phyloP scores from a whole-genome alignment of 2,329 filamentous ascomycete species.

The Epichloe sibirici region DNA sequence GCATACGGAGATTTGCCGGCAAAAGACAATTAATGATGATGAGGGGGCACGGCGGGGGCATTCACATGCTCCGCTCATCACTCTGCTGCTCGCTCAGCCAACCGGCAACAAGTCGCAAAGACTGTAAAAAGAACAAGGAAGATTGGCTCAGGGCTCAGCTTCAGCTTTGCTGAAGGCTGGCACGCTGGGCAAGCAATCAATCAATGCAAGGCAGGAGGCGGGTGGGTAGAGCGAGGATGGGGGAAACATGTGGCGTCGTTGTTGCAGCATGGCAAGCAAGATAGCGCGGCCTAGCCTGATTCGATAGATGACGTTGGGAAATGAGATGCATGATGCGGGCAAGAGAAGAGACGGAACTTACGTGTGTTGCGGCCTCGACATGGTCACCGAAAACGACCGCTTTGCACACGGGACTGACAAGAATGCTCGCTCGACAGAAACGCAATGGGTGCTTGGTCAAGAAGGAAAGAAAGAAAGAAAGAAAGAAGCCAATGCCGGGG shows the following conservation, averaged over 20 bases:
- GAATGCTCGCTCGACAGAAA: not conserved
- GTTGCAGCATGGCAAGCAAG: conserved; percentile 3
- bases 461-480: not conserved
- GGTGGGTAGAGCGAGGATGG: not conserved
- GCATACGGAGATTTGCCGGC: no score
- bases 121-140: not conserved
- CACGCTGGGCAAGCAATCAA: not conserved
- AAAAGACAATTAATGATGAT: not conserved
- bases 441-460: not conserved
- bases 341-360: conserved; percentile 15
- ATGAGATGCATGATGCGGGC: conserved; percentile 7
- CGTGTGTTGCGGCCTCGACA: conserved; percentile 22
- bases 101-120: not conserved
- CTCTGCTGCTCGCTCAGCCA: not conserved
- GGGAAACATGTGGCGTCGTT: conserved; percentile 8
- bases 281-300: conserved; percentile 11
- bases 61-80: conserved; percentile 1
- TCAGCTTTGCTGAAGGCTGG: no score
- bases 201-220: conserved; percentile 1
- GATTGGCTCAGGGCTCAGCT: not conserved
- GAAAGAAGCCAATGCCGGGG: not conserved
- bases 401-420: not conserved
- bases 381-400: conserved; percentile 7
- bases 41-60: not conserved
- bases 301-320: conserved; percentile 14